A percentile compares a stretch with the other conserved stretches of the same genome.
Evolutionary conservation across 148 eudicot genomes (phyloP).

Genomic region (Cornus kousa): DNA sequence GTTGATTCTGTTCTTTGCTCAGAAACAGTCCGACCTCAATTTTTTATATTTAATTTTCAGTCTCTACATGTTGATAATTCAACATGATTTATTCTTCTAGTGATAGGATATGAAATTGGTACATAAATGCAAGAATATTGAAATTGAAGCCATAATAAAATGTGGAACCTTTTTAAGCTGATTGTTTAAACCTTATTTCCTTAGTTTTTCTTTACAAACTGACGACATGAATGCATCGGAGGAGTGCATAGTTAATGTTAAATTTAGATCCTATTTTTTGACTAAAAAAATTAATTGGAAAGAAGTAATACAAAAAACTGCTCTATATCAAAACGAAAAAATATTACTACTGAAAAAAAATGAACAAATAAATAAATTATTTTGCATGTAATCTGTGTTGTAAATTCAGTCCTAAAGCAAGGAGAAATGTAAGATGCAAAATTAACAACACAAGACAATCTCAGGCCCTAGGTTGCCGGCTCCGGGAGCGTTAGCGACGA

Average conservation of each 20-base stretch:
- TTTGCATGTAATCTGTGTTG: not conserved
- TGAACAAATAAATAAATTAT: too few species aligned
- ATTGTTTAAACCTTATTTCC: not conserved
- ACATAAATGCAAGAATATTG: not conserved
- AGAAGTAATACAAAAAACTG: too few species aligned
- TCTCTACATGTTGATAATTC: not conserved
- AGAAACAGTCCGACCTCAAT: not conserved
- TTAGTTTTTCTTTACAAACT: not conserved
- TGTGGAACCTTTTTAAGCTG: not conserved
- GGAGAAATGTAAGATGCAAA: not conserved
- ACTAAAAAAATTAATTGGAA: not conserved
- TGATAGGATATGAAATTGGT: not conserved
- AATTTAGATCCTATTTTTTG: not conserved
- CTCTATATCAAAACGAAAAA: not conserved
- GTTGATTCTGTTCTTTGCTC: not conserved
- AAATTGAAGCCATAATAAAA: not conserved
- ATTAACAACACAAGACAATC: not conserved
- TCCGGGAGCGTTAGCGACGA: too few species aligned
- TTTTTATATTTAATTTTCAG: too few species aligned
- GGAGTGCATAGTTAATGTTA: not conserved
- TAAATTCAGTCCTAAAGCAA: not conserved
- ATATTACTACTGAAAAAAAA: not conserved
- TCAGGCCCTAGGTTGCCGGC: too few species aligned
- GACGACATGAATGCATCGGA: not conserved
- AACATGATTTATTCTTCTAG: conserved; percentile 4